A percentile compares a stretch with the other conserved stretches of the same genome.
Conservation (phyloP, 148 eudicot genomes). For the Talinum fruticosum region DNA sequence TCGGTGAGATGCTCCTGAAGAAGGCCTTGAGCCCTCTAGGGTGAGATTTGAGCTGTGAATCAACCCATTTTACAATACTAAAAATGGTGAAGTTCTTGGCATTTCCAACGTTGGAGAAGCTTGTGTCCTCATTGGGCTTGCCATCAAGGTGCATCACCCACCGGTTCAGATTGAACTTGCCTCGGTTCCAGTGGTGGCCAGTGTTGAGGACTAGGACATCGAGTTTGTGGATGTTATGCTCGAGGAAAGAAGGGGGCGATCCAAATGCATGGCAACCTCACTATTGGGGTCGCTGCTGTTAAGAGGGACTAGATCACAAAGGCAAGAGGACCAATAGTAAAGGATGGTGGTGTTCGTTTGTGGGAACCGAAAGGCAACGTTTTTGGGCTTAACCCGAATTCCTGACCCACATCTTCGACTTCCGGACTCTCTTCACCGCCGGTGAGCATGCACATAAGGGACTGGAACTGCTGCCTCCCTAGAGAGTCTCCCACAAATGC, state of each 20-base stretch:
- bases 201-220: slow-evolving; percentile 56
- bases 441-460: slow-evolving; percentile 65
- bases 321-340: slow-evolving; percentile 55
- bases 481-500: slow-evolving; percentile 66
- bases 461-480: slow-evolving; percentile 65
- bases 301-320: slow-evolving; percentile 45
- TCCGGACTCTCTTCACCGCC: slow-evolving; percentile 50
- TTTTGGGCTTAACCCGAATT: slow-evolving; percentile 32
- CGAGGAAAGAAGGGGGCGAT: slow-evolving; percentile 50
- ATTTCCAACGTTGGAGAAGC: slow-evolving; percentile 40
- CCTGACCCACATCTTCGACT: slow-evolving; percentile 41
- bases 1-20: slow-evolving; percentile 54
- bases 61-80: slow-evolving; percentile 46
- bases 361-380: slow-evolving; percentile 42
- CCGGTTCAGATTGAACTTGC: slow-evolving; percentile 44
- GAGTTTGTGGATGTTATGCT: slow-evolving; percentile 27
- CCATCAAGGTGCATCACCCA: slow-evolving; percentile 58
- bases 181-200: slow-evolving; percentile 64
- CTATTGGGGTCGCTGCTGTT: slow-evolving; percentile 31
- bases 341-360: slow-evolving; percentile 58
- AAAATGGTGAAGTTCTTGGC: slow-evolving; percentile 50
- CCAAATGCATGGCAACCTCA: slow-evolving; percentile 57
- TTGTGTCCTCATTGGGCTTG: slow-evolving; percentile 36
- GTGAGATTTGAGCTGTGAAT: slow-evolving; percentile 36
- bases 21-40: slow-evolving; percentile 43